These are phyloP conservation scores for Ophiostoma populinum DNA, from an alignment of 2,329 filamentous ascomycete species.

Conservation along the genomic window DNA sequence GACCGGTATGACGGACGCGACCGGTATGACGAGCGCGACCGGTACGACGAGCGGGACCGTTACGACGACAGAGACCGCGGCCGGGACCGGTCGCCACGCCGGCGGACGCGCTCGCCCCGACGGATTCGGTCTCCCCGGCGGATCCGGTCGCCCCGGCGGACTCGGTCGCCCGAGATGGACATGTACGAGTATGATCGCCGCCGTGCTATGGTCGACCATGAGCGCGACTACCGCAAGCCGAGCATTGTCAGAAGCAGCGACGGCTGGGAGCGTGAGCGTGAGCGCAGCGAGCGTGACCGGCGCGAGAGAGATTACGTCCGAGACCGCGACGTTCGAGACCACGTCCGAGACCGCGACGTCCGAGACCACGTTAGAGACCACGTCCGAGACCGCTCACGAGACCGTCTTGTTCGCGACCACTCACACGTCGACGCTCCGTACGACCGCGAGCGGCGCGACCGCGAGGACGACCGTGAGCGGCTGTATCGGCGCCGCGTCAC, in stretches of 20 bases:
- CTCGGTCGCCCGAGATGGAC: constrained; percentile 73
- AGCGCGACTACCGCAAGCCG: constrained; percentile 78
- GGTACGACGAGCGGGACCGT: constrained; percentile 17
- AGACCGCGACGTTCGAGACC: constrained; percentile 17
- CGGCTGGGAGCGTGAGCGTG: constrained; percentile 15
- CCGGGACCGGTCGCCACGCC: constrained; percentile 30
- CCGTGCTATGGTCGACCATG: constrained; percentile 83
- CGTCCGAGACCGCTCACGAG: constrained; percentile 31
- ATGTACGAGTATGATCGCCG: constrained; percentile 90
- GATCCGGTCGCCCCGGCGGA: constrained; percentile 26
- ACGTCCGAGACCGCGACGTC: constrained; percentile 23
- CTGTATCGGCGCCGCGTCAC: constrained; percentile 59
- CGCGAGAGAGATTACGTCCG: constrained; percentile 18
- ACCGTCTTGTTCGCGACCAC: constrained; percentile 16
- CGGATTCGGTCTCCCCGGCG: no score
- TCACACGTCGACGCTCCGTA: constrained; percentile 16
- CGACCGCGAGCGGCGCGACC: constrained; percentile 70
- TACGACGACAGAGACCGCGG: neutral
- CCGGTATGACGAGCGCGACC: constrained; percentile 25
- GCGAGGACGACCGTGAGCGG: constrained; percentile 80
- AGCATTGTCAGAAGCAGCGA: constrained; percentile 45
- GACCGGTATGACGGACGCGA: constrained; percentile 21
- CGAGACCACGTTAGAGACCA: constrained; percentile 19
- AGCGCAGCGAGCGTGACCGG: constrained; percentile 17
- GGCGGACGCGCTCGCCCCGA: no score